A percentile compares a stretch with the other conserved stretches of the same genome.
These are phyloP conservation scores for Mycena vitilis DNA, from an alignment of 768 basidiomycete genomes.

Conservation along the genomic window DNA sequence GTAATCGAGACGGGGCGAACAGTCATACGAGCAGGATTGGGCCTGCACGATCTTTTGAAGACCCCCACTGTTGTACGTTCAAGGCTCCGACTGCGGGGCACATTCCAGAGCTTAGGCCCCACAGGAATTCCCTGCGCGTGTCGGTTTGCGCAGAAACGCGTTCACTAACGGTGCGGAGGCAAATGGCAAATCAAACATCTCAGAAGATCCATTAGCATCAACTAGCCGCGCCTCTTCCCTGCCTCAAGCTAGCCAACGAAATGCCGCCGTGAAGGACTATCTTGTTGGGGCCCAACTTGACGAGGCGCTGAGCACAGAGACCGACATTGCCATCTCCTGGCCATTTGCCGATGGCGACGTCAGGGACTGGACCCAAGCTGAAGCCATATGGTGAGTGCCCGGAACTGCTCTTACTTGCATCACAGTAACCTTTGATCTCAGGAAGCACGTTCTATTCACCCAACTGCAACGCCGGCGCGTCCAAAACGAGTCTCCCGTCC, in stretches of 20 bases:
- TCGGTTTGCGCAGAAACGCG: constrained; percentile 72
- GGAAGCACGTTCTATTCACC: constrained; percentile 88
- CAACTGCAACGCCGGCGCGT: constrained; percentile 80
- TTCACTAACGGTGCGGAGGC: constrained; percentile 40
- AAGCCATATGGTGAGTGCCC: constrained; percentile 83
- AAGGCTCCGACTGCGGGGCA: constrained; percentile 19
- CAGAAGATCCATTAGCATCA: constrained; percentile 50
- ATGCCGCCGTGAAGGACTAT: constrained; percentile 77
- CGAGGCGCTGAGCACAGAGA: constrained; percentile 79
- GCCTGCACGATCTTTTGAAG: constrained; percentile 83
- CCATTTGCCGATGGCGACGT: constrained; percentile 83
- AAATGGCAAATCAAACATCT: constrained; percentile 28
- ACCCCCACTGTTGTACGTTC: constrained; percentile 78
- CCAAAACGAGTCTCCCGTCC: constrained; percentile 89
- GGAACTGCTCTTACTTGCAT: constrained; percentile 22
- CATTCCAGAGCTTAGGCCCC: constrained; percentile 22
- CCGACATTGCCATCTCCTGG: constrained; percentile 83
- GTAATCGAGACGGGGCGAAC: constrained; percentile 85
- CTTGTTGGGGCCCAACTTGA: constrained; percentile 85
- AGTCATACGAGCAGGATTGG: constrained; percentile 78
- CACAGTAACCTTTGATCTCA: constrained; percentile 44
- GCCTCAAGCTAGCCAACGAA: constrained; percentile 55
- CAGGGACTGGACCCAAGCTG: constrained; percentile 85
- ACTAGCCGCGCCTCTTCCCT: constrained; percentile 61
- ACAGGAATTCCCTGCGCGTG: constrained; percentile 84